These are phyloP conservation scores for Taphrina flavorubra DNA, from an alignment of 1,139 yeast genomes.

Conservation along the genomic window DNA sequence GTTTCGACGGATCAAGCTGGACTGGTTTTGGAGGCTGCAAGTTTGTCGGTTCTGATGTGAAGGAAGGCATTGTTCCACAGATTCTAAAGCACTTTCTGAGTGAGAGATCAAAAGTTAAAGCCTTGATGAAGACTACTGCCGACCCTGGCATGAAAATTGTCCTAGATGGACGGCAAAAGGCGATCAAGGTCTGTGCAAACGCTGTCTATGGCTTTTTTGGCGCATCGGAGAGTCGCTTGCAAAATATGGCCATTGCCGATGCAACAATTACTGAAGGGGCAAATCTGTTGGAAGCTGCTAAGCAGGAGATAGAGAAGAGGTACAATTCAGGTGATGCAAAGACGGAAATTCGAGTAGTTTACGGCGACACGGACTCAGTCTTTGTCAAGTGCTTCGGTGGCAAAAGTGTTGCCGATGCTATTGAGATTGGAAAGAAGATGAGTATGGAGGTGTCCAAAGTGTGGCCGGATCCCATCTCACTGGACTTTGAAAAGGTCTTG, in stretches of 20 bases:
- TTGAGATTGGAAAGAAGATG: conserved; percentile 35
- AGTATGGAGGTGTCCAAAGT: conserved; percentile 24
- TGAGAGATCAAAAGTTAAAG: conserved; percentile 30
- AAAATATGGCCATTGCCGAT: conserved; percentile 38
- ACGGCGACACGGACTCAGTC: conserved; percentile 38
- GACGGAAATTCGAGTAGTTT: conserved; percentile 22
- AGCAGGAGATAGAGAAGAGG: conserved; percentile 35
- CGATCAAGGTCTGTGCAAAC: conserved; percentile 38
- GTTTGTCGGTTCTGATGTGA: conserved; percentile 23
- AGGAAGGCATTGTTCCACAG: conserved; percentile 37
- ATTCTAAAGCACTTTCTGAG: conserved; percentile 37
- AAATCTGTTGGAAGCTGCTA: conserved; percentile 31
- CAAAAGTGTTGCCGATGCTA: conserved; percentile 30
- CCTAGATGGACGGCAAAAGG: conserved; percentile 40
- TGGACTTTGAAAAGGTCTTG: conserved; percentile 39
- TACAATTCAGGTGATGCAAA: neutral
- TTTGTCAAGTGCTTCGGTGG: conserved; percentile 24
- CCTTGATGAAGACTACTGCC: conserved; percentile 18
- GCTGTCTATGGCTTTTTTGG: conserved; percentile 40
- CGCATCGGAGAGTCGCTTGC: conserved; percentile 27
- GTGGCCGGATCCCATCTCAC: conserved; percentile 37
- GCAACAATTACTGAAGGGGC: conserved; percentile 37
- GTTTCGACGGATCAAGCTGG: conserved; percentile 12
- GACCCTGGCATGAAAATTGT: conserved; percentile 32
- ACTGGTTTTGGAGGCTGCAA: conserved; percentile 38